A percentile compares a stretch with the other conserved stretches of the same genome.
phyloP scores from a whole-genome alignment of 2,329 filamentous ascomycete species.

The Pseudogymnoascus sp. region DNA sequence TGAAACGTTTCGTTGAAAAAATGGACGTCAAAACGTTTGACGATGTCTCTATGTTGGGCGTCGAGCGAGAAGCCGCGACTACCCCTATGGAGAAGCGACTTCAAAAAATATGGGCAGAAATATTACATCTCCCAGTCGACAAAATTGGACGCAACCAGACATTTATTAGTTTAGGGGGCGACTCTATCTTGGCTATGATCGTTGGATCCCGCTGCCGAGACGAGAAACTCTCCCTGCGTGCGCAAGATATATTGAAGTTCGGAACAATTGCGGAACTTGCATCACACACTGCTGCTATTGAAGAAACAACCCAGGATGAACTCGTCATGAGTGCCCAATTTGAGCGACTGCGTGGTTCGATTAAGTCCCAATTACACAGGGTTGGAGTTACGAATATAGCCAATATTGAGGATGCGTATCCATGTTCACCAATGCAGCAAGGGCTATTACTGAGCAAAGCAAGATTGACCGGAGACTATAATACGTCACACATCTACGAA shows the following conservation, averaged over 20 bases:
- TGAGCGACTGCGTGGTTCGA: background rate
- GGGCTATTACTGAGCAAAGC: conserved; percentile 15
- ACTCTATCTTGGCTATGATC: conserved; percentile 39
- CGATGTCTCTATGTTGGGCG: background rate
- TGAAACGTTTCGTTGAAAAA: background rate
- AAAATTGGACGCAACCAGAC: conserved; percentile 26
- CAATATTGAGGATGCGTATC: conserved; percentile 19
- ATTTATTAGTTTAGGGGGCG: conserved; percentile 37
- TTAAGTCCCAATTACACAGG: background rate
- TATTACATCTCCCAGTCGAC: conserved; percentile 12
- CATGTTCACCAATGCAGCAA: conserved; percentile 16
- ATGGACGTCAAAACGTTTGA: background rate
- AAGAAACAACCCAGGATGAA: background rate
- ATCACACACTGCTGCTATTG: background rate
- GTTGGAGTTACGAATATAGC: conserved; percentile 10
- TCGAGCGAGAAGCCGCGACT: background rate
- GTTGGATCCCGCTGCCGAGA: background rate
- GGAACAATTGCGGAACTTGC: background rate
- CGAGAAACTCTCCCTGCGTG: background rate
- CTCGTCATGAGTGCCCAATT: background rate
- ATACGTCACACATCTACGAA: conserved; percentile 20
- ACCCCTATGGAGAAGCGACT: background rate
- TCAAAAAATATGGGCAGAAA: conserved; percentile 6
- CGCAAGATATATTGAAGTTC: background rate
- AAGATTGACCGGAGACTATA: conserved; percentile 11